A percentile compares a stretch with the other conserved stretches of the same genome.
Conservation (phyloP, 257 asterid genomes). For the Solanum virginianum region DNA sequence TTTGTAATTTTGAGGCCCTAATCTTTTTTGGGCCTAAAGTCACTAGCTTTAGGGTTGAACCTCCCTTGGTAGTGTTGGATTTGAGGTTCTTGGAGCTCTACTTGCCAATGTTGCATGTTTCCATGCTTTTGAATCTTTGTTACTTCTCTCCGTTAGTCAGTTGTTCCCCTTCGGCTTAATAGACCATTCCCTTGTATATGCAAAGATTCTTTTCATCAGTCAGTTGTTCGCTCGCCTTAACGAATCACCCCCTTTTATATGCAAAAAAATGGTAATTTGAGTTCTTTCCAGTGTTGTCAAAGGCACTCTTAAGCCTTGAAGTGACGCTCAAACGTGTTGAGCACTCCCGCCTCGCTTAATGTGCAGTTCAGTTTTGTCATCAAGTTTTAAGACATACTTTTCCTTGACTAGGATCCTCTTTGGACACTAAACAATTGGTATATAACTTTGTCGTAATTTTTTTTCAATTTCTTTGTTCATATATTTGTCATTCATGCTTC, state of each 20-base stretch:
- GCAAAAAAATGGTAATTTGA: not conserved
- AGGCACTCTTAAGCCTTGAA: not conserved
- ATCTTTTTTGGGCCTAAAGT: not conserved
- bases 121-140: not conserved
- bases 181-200: not conserved
- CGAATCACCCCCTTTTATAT: not conserved
- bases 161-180: not conserved
- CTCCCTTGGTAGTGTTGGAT: not conserved
- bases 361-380: not conserved
- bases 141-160: not conserved
- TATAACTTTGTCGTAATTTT: not conserved
- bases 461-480: not conserved
- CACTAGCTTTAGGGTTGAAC: not conserved
- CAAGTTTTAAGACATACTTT: not conserved
- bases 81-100: not conserved
- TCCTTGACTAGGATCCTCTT: not conserved
- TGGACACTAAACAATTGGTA: not conserved
- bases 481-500: not conserved
- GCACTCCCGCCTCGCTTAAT: not conserved
- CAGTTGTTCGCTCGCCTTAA: not conserved
- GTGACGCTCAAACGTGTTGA: not conserved
- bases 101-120: not conserved
- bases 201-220: not conserved
- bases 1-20: not conserved
- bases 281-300: not conserved